A percentile compares a stretch with the other conserved stretches of the same genome.
These are phyloP conservation scores for Reutealis trisperma DNA, from an alignment of 345 rosid genomes.

Conservation along the genomic window DNA sequence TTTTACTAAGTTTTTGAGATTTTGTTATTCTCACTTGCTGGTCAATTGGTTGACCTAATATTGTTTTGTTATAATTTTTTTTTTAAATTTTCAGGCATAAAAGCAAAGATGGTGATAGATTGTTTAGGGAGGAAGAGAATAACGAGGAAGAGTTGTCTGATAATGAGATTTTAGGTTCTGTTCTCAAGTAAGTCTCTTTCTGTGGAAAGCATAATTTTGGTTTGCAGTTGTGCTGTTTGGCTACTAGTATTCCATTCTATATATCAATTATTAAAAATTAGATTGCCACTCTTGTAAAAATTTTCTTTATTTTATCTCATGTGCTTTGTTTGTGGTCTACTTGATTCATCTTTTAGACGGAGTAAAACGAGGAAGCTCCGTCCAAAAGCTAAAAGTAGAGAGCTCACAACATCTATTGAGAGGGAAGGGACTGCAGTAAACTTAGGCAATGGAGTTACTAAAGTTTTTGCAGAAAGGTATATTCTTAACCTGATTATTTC, in stretches of 20 bases:
- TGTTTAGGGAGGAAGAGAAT: background rate
- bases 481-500: background rate
- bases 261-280: too few species aligned
- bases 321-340: background rate
- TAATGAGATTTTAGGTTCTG: conserved; percentile 6
- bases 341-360: conserved; percentile 9
- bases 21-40: too few species aligned
- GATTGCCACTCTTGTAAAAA: background rate
- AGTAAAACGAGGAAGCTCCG: conserved; percentile 38
- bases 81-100: background rate
- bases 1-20: background rate
- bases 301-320: background rate
- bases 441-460: conserved; percentile 10
- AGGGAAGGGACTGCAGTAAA: conserved; percentile 18
- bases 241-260: background rate
- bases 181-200: conserved; percentile 10
- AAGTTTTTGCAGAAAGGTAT: conserved; percentile 44
- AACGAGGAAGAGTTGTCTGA: background rate
- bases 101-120: conserved; percentile 5
- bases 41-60: background rate
- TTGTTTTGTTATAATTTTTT: background rate
- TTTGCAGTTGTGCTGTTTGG: background rate
- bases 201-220: background rate
- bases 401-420: conserved; percentile 19
- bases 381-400: conserved; percentile 21